Conservation (phyloP, 1,284 basidiomycete genomes). For the Inonotus obliquus region DNA sequence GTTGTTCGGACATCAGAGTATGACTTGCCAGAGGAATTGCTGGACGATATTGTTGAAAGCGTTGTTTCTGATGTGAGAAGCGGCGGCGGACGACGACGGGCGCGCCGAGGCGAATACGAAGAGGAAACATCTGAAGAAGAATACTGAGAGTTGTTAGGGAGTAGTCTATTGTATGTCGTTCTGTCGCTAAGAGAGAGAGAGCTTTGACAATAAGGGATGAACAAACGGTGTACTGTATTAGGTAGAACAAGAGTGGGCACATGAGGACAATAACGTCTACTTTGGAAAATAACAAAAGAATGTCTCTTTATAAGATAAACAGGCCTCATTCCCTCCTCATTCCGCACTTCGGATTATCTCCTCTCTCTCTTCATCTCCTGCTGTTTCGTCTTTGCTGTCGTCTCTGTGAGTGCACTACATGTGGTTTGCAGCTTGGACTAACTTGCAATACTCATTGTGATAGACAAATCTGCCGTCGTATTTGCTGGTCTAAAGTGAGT, state of each 20-base stretch:
- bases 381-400: neutral
- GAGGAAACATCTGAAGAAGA: neutral
- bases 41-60: conserved; percentile 60
- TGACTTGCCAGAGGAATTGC: conserved; percentile 56
- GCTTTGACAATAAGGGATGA: neutral
- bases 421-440: neutral
- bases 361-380: conserved; percentile 17
- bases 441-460: conserved; percentile 1
- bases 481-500: conserved; percentile 1
- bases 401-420: conserved; percentile 16
- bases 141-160: neutral
- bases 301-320: neutral
- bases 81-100: neutral
- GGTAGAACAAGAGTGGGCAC: neutral
- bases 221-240: neutral
- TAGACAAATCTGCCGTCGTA: conserved; percentile 2
- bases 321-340: conserved; percentile 22
- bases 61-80: conserved; percentile 20
- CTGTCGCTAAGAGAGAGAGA: neutral
- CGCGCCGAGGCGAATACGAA: neutral
- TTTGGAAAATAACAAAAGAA: neutral
- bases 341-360: conserved; percentile 5
- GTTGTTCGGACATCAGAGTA: conserved; percentile 67
- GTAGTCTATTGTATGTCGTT: neutral
- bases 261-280: conserved; percentile 3